Base-by-base conservation (phyloP, 208 protist species). In the Acanthamoeba lenticulata region DNA sequence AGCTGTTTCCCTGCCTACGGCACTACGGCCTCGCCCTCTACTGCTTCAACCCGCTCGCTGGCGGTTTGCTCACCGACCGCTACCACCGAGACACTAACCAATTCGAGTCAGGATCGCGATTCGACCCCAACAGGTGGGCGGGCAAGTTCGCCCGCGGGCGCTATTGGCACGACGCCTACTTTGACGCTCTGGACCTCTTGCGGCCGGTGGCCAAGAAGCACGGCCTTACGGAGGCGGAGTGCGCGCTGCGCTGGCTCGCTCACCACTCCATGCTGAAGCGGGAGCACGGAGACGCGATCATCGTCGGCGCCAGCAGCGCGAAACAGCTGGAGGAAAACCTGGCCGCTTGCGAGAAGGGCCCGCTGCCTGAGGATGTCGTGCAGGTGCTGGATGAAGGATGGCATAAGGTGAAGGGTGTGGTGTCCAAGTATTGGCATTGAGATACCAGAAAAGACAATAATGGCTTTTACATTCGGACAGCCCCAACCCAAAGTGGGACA, bases 281-380 rank as follows among this genome's bases (percentile, higher is more conserved):
- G 42, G 62, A 65, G 52, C 74, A 65, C 34, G 89, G 72, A 34
- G 93, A 94, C 36, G 79, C 55, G 34, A 21, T 94, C n/a, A 65
- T 94, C 83, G 40, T 94, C 81, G 93, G 93, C 3, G 81, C 81
- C 2, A 85, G 55, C 81, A 92, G 55, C 52, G 40, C 45, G 21
- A 77, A 92, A 55, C 93, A 94, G 3, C 36, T 94, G 32, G 93
- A 94, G 81, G 1, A 79, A 29, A 94, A 94, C 52, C 40, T 79
- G 36, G 89, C n/a, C 5, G 81, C 49, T 17, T 89, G 81, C 81
- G 81, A 89, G 44, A 89, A 89, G 79, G 81, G 81, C 44, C 81
- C 81, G 81, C 45, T 89, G 81, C 81, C 79, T 2, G 79, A 89
- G 79, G 79, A 89, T 15, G 79, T 89, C 40, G 79, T 89, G 27